These are phyloP conservation scores for Metschnikowia peoriensis DNA, from an alignment of 805 yeast species.

Conservation along the genomic window DNA sequence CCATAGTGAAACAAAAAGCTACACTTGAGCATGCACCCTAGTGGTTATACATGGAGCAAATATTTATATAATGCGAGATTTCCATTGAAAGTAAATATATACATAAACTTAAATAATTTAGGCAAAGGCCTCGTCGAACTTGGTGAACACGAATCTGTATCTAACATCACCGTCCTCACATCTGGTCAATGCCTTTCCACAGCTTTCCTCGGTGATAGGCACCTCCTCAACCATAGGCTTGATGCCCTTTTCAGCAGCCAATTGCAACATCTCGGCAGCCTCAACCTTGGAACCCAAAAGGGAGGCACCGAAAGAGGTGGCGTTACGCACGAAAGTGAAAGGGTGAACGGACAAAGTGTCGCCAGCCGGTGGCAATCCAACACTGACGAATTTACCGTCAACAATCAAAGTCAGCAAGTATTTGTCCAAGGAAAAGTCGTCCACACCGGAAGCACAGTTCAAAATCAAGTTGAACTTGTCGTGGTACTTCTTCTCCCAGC, in stretches of 20 bases:
- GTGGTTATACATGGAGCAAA: slow-evolving; percentile 4
- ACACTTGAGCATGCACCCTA: neutral
- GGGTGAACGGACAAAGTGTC: slow-evolving; percentile 48
- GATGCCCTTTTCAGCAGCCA: slow-evolving; percentile 59
- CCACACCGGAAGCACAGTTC: slow-evolving; percentile 52
- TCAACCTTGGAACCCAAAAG: slow-evolving; percentile 61
- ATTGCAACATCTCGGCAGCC: slow-evolving; percentile 61
- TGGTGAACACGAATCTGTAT: slow-evolving; percentile 62
- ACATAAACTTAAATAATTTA: neutral
- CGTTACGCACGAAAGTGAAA: slow-evolving; percentile 48
- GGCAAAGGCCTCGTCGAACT: slow-evolving; percentile 48
- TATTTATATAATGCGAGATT: neutral
- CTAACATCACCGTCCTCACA: slow-evolving; percentile 55
- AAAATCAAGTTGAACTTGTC: slow-evolving; percentile 50
- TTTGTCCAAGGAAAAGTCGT: slow-evolving; percentile 46
- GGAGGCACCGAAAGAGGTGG: slow-evolving; percentile 56
- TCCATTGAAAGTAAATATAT: neutral
- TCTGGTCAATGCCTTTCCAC: slow-evolving; percentile 54
- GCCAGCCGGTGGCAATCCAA: slow-evolving; percentile 58
- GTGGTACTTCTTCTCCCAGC: slow-evolving; percentile 36
- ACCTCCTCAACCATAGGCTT: slow-evolving; percentile 64
- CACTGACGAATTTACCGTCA: slow-evolving; percentile 58
- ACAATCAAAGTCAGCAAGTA: slow-evolving; percentile 53
- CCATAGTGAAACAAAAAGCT: neutral
- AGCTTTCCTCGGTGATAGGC: slow-evolving; percentile 51